A percentile compares a stretch with the other conserved stretches of the same genome.
Evolutionary conservation across 306 rosid genomes (phyloP).

Genomic region (Clitoria ternatea): DNA sequence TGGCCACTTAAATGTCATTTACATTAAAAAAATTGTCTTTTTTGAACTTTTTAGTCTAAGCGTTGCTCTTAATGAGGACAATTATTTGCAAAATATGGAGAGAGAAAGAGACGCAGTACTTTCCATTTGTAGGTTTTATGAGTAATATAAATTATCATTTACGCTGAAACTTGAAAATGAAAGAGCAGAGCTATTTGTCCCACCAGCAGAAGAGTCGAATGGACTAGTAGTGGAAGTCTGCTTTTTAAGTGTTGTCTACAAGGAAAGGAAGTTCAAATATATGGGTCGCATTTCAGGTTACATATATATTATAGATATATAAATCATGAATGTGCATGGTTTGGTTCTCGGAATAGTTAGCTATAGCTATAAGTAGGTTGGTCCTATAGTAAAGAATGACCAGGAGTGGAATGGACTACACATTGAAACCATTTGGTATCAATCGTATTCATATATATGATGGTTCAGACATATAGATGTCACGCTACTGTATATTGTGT

Average conservation of each 20-base stretch:
- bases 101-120: too few relatives aligned
- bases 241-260: not conserved
- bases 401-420: slow-evolving; percentile 10
- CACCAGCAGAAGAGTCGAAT: not conserved
- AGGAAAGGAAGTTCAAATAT: not conserved
- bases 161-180: not conserved
- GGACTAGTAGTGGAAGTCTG: not conserved
- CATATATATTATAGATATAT: not conserved
- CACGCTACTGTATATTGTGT: not conserved
- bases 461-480: not conserved
- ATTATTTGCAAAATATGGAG: too few relatives aligned
- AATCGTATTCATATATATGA: slow-evolving; percentile 13
- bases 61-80: too few relatives aligned
- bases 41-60: too few relatives aligned
- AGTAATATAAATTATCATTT: not conserved
- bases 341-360: not conserved
- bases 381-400: not conserved
- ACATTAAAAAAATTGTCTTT: too few relatives aligned
- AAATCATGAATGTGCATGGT: not conserved
- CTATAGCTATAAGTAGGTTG: not conserved
- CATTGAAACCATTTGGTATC: slow-evolving; percentile 5
- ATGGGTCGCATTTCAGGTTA: not conserved
- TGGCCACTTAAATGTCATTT: too few relatives aligned
- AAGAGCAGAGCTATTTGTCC: not conserved
- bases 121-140: too few relatives aligned